phyloP scores from a whole-genome alignment of 2,329 filamentous ascomycete genomes.

The Samsoniella hepiali region DNA sequence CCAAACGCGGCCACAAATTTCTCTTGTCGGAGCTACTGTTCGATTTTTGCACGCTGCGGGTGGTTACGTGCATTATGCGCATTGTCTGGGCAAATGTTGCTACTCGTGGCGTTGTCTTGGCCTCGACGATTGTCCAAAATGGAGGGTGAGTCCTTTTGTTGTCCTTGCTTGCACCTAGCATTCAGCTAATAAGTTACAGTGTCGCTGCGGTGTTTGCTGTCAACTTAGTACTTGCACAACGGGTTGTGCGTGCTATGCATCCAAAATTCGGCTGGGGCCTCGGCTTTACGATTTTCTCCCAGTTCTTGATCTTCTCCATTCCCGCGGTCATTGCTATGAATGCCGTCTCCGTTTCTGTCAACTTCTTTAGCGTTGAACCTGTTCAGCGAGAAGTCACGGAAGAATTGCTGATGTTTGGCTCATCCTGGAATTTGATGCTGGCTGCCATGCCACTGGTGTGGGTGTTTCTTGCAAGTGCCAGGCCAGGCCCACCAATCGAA shows the following conservation, averaged over 20 bases:
- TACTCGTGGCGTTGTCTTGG: slow-evolving; percentile 30
- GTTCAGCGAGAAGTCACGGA: slow-evolving; percentile 10
- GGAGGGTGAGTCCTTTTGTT: slow-evolving; percentile 28
- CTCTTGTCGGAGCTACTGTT: slow-evolving; percentile 35
- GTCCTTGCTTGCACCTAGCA: neutral
- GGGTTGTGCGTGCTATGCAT: slow-evolving; percentile 37
- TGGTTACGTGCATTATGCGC: slow-evolving; percentile 34
- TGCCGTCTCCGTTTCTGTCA: slow-evolving; percentile 29
- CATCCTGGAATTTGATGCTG: slow-evolving; percentile 25
- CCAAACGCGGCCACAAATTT: slow-evolving; percentile 37
- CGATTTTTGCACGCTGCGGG: slow-evolving; percentile 36
- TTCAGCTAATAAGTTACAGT: slow-evolving; percentile 20
- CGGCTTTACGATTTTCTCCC: slow-evolving; percentile 25
- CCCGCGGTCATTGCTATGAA: slow-evolving; percentile 31
- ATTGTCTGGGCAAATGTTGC: slow-evolving; percentile 33
- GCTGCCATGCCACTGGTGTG: slow-evolving; percentile 24
- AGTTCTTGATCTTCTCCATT: slow-evolving; percentile 28
- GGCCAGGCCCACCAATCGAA: slow-evolving; percentile 30
- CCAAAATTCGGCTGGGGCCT: slow-evolving; percentile 35
- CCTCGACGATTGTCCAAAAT: slow-evolving; percentile 35
- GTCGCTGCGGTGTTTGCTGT: slow-evolving; percentile 35
- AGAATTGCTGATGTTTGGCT: slow-evolving; percentile 23
- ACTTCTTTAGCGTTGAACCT: slow-evolving; percentile 22
- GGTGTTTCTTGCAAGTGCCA: slow-evolving; percentile 25
- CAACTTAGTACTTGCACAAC: slow-evolving; percentile 39